These are phyloP conservation scores for Geosmithia putterillii DNA, from an alignment of 2,329 filamentous ascomycete genomes.

Conservation along the genomic window DNA sequence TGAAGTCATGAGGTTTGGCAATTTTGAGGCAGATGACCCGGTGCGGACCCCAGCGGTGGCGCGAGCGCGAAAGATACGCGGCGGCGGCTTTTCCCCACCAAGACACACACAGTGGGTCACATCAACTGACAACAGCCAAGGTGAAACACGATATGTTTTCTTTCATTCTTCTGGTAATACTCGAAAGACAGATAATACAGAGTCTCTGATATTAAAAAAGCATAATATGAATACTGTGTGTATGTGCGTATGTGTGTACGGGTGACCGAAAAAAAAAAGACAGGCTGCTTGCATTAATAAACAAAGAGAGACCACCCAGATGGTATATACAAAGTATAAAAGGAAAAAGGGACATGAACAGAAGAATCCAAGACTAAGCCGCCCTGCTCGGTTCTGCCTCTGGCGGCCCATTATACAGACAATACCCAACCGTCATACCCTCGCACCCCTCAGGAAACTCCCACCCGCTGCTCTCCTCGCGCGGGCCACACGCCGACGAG, in stretches of 20 bases:
- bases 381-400: background rate
- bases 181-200: no score
- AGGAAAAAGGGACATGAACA: background rate
- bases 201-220: background rate
- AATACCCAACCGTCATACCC: constrained; percentile 1
- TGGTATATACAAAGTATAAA: background rate
- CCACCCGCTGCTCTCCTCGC: constrained; percentile 1
- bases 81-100: background rate
- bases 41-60: no score
- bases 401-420: background rate
- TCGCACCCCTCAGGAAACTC: constrained; percentile 1
- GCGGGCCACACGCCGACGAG: constrained; percentile 34
- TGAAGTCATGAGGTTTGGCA: background rate
- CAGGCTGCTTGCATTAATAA: background rate
- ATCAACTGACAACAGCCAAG: background rate
- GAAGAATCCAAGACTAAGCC: background rate
- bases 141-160: background rate
- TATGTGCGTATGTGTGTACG: no score
- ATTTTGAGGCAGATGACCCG: background rate
- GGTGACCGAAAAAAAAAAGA: background rate
- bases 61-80: background rate
- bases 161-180: no score
- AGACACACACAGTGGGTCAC: background rate
- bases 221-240: no score
- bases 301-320: background rate